Evolutionary conservation across 495 filamentous ascomycete species (phyloP).

Genomic region (Penicillium atrosanguineum): DNA sequence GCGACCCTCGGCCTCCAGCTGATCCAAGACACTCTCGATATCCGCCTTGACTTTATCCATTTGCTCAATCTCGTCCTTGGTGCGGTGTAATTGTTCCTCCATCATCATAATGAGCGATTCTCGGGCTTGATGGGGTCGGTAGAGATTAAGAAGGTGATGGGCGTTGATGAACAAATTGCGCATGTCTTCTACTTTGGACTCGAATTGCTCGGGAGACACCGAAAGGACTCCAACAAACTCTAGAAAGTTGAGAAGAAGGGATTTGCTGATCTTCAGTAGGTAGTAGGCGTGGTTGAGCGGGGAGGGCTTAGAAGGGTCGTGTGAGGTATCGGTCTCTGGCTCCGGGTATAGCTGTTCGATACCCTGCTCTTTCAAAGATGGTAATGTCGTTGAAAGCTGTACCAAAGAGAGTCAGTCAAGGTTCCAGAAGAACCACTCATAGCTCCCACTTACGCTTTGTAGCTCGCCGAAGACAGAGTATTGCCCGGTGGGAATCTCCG

Average conservation of each 20-base stretch:
- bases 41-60: constrained; percentile 70
- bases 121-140: constrained; percentile 90
- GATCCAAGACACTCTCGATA: constrained; percentile 66
- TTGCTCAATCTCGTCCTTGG: constrained; percentile 72
- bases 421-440: background rate
- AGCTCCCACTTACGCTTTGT: constrained; percentile 50
- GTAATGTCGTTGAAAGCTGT: constrained; percentile 60
- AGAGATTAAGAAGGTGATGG: constrained; percentile 88
- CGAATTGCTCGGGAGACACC: constrained; percentile 56
- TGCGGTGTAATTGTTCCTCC: constrained; percentile 79
- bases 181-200: constrained; percentile 71
- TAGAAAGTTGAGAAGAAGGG: constrained; percentile 79
- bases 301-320: constrained; percentile 33
- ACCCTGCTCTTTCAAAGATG: constrained; percentile 63
- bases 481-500: constrained; percentile 68
- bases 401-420: background rate
- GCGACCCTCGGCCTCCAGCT: constrained; percentile 50
- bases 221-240: constrained; percentile 72
- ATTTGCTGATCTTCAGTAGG: constrained; percentile 76
- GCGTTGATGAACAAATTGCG: constrained; percentile 80
- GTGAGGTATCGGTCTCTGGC: constrained; percentile 32
- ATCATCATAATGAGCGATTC: constrained; percentile 89
- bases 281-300: constrained; percentile 68
- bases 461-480: constrained; percentile 73
- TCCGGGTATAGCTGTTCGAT: constrained; percentile 68